Base-by-base conservation (phyloP, 352 stramenopile species). In the Globisporangium uncinulatum region DNA sequence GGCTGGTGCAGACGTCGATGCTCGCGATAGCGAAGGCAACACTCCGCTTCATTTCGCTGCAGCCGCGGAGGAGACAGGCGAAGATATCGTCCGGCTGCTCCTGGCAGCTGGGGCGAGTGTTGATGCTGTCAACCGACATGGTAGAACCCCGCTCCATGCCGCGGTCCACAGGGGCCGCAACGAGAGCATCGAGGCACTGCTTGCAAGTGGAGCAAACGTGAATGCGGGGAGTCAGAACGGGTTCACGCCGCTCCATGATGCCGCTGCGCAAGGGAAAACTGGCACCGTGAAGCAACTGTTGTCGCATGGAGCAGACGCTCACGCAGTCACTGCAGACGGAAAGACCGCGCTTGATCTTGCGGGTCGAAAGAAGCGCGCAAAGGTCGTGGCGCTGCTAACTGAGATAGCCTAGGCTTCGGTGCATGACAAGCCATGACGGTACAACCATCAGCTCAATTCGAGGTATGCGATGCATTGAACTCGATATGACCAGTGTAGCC, bases 211-310 rank as follows among this genome's bases (percentile, higher is more conserved):
- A 14, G 44, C 44, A 20, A 34, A 50, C 44, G 44, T 50, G 21
- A 17, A 32, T 10, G 44, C 44, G 4, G 44, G 6, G 6, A 9
- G 11, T 21, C 14, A 31, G 19, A 31, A 50, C 19, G 10, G 44
- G 19, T 50, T 14, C 44, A 50, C 44, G 19, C 44, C 44, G 44
- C 44, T 50, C 5, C 44, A 50, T 10, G 19, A 50, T 21, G 44
- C 44, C 14, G 44, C 44, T 1, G 19, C 19, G 44, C 44, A 34
- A 31, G 44, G 44, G 5, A 17, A 50, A 8, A 17, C 17, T 6
- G 44, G 34, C 19, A 34, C 17, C 8, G 44, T 50, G 19, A 50
- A 50, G 44, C 44, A n/a, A 21, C 44, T 50, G 44, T 21, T 50
- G 8, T 19, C 20, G 44, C 44, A 50, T 11, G 44, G 44, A 29